Conservation (phyloP, 257 asterid species). For the Salvia miltiorrhiza region DNA sequence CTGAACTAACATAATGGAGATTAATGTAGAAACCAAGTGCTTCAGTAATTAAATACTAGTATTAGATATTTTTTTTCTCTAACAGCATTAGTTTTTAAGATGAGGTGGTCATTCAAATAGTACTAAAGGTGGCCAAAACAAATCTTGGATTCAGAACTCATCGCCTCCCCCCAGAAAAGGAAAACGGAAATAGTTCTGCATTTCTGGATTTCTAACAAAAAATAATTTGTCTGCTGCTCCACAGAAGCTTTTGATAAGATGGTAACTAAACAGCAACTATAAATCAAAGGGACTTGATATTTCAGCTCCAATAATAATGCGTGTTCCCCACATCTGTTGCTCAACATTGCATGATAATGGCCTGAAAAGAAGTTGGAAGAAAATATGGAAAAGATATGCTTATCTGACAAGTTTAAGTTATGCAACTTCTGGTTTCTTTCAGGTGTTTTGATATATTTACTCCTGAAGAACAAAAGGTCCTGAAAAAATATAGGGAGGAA, state of each 20-base stretch:
- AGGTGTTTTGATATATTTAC: constrained; percentile 95
- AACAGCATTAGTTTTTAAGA: not conserved
- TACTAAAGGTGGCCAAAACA: not conserved
- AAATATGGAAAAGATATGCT: not conserved
- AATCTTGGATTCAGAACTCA: not conserved
- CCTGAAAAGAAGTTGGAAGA: constrained; percentile 6
- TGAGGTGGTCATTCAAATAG: not conserved
- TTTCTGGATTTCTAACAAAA: not conserved
- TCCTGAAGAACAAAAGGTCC: constrained; percentile 60
- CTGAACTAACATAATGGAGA: not conserved
- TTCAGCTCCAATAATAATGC: not conserved
- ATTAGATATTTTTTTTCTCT: not conserved
- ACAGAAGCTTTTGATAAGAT: not conserved
- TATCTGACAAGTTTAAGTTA: constrained; percentile 8
- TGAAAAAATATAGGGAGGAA: constrained; percentile 68
- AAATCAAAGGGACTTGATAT: constrained; percentile 2
- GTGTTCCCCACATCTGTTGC: constrained; percentile 2
- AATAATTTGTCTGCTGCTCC: not conserved
- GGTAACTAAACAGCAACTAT: not conserved
- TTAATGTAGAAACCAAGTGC: not conserved
- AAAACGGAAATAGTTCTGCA: not conserved
- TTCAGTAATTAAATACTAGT: not conserved
- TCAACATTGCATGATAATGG: constrained; percentile 12
- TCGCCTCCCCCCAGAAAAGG: not conserved
- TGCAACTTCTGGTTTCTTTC: constrained; percentile 27